Evolutionary conservation across 140 eudicot genomes (phyloP).

Genomic region (Cichorium intybus): DNA sequence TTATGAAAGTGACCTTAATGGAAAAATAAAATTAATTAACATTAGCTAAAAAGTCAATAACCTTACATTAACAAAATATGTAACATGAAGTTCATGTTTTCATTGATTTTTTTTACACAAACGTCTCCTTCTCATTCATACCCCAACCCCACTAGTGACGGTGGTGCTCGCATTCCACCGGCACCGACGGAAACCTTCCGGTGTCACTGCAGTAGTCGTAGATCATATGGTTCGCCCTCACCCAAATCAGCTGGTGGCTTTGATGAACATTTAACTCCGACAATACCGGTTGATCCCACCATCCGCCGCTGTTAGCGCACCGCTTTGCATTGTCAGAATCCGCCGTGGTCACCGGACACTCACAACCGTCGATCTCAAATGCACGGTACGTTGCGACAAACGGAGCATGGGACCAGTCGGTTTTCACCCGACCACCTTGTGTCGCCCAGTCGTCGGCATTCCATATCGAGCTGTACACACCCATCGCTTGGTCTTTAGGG

Average conservation of each 20-base stretch:
- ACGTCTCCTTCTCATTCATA: neutral
- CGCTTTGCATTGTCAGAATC: conserved; percentile 47
- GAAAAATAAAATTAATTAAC: conserved; percentile 3
- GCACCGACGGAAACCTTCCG: conserved; percentile 57
- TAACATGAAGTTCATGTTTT: conserved; percentile 48
- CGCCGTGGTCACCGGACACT: conserved; percentile 53
- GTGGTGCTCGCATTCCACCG: conserved; percentile 76
- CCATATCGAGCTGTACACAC: conserved; percentile 97
- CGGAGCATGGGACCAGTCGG: conserved; percentile 89
- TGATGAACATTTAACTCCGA: conserved; percentile 77
- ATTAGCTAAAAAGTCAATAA: conserved; percentile 8
- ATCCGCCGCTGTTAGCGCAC: conserved; percentile 49
- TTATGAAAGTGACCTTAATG: neutral
- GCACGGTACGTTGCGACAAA: conserved; percentile 68
- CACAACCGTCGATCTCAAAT: conserved; percentile 68
- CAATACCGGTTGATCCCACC: conserved; percentile 84
- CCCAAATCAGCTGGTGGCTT: conserved; percentile 86
- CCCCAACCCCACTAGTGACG: conserved; percentile 41
- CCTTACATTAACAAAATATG: conserved; percentile 25
- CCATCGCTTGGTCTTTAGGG: conserved; percentile 91
- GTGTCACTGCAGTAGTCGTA: conserved; percentile 76
- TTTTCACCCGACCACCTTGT: conserved; percentile 91
- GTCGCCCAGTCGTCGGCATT: conserved; percentile 99
- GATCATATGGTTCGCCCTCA: conserved; percentile 73
- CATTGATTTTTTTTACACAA: conserved; percentile 32